Evolutionary conservation across 768 basidiomycete genomes (phyloP), one percentile per base, ranked within the genome.

Genomic region (Boletus subparvulus): DNA sequence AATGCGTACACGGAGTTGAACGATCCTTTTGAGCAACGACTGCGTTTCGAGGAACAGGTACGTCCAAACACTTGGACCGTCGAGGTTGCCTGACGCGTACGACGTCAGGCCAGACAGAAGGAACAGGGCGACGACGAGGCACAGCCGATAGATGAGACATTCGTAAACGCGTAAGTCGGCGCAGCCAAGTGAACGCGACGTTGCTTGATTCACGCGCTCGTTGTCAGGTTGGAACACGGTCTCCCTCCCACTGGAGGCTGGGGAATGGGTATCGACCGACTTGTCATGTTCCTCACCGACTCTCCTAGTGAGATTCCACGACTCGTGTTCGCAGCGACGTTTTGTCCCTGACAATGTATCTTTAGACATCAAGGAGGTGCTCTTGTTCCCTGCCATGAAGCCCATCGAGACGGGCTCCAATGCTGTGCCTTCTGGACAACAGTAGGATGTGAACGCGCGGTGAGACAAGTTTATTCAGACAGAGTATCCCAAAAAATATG

Each of bases 1-100:
- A 98, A 99, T 67, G 96, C 97, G 24, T 99, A 99, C 73, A 99
- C 97, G 41, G 97, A 99, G 80, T 83, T 99, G 80, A 99, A 99
- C 77, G 97, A 99, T 75, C 97, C 94, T 1, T 96, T 95, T 69
- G 92, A 94, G 73, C 97, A 99, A 75, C 82, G 94, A 36, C 77
- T 92, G 66, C 86, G 97, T 61, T 99, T 99, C 75, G 93, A 96
- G 74, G 97, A 98, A 73, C 92, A 94, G 81, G 85, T 86, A 28
- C 42, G 74, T 58, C 6, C 11, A 6, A n/a, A 6, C 14, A 26
- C 7, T 28, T 24, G 14, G 19, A 33, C 13, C 32, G 28, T 33
- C 24, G 26, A 28, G 9, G 11, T 30, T 13, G 33, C 40, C 37
- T 54, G 39, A 55, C 11, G 32, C 33, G 14, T 45, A 17, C 35